Base-by-base conservation (phyloP, 2,329 filamentous ascomycete genomes). In the Fusarium nodosum region DNA sequence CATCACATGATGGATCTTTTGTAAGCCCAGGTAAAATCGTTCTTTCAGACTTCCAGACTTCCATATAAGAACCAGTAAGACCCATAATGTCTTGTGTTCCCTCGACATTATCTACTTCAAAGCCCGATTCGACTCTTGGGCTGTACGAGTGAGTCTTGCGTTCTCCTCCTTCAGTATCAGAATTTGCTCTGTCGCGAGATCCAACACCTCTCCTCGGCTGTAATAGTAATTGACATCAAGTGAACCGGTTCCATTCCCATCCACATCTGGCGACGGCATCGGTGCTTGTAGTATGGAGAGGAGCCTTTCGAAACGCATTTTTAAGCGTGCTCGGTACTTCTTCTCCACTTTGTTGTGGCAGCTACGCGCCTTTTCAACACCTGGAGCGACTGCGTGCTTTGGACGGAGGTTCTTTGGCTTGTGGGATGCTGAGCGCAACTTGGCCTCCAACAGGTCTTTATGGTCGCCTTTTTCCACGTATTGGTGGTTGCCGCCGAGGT, bases 61-160 rank as follows among this genome's bases (percentile, higher is more conserved):
- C 11, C 16, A 16, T 8, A 1, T 24, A 24, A 24, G 4, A 24
- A 24, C 22, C 22, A 24, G 22, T 5, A 24, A 24, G 22, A 24
- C 22, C 22, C 22, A 24, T 24, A 24, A 24, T 24, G 22, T 24
- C 22, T 24, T 24, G 22, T 24, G 22, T 24, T 24, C 16, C 13
- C 3, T 13, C 12, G 1, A 13, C 3, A 8, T 13, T 16, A 16
- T 22, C 2, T 16, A 13, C 8, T n/a, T 31, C 12, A 56, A 12
- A 0, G 3, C 4, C 1, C 10, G 3, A 4, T 15, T 6, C 2
- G 24, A 2, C 2, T 38, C 2, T 18, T 15, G 3, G 3, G 50
- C 1, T 26, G 10, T 33, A 50, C 15, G 8, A 6, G 16, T 6
- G 1, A 56, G 42, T 8, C 36, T 26, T 24, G 16, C 22, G 1